These are phyloP conservation scores for Podospora sp. DNA, from an alignment of 495 filamentous ascomycete species.

Conservation along the genomic window DNA sequence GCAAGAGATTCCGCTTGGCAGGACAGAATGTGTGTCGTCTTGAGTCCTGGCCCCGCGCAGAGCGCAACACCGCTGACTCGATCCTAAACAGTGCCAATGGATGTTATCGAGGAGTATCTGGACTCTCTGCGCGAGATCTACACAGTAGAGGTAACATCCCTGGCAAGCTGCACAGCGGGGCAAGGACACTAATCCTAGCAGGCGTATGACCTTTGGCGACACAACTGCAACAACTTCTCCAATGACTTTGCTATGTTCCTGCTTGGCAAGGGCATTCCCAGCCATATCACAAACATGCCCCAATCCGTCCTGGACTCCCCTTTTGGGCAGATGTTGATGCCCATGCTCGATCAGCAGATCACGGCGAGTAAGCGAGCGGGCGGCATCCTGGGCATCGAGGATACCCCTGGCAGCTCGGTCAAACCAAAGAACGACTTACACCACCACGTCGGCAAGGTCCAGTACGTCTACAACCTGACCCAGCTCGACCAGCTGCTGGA, in stretches of 20 bases:
- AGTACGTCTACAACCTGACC: constrained; percentile 42
- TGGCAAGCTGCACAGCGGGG: not conserved
- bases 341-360: constrained; percentile 76
- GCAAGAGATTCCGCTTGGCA: constrained; percentile 72
- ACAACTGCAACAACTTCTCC: constrained; percentile 99
- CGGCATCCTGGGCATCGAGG: constrained; percentile 54
- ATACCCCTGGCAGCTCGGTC: constrained; percentile 34
- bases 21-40: constrained; percentile 54
- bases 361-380: constrained; percentile 60
- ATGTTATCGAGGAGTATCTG: constrained; percentile 87
- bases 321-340: constrained; percentile 86
- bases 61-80: not conserved
- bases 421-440: constrained; percentile 39
- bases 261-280: constrained; percentile 84
- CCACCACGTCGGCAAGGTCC: constrained; percentile 39
- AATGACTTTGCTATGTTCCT: constrained; percentile 92
- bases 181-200: not conserved
- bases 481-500: constrained; percentile 65
- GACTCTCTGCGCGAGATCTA: constrained; percentile 82
- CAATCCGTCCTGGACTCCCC: constrained; percentile 85
- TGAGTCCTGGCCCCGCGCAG: not conserved
- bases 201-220: constrained; percentile 79
- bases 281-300: constrained; percentile 85
- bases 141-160: constrained; percentile 60
- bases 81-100: constrained; percentile 60